A percentile compares a stretch with the other conserved stretches of the same genome.
Conservation (phyloP, 257 asterid species). For the Jasminum sambac region DNA sequence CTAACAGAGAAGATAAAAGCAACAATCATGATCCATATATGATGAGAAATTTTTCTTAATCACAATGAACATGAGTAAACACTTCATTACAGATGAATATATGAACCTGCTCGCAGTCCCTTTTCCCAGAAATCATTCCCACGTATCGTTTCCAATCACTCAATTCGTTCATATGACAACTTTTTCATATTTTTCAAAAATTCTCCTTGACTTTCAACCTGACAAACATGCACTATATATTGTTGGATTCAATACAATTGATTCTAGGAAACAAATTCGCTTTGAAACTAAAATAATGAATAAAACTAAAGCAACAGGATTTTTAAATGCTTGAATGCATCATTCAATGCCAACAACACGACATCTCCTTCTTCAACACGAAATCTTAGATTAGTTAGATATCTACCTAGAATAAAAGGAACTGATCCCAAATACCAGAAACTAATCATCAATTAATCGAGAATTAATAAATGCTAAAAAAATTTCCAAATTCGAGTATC, state of each 20-base stretch:
- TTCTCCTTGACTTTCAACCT: no score
- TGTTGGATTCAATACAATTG: neutral
- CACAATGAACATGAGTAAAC: neutral
- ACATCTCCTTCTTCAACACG: neutral
- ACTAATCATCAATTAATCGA: neutral
- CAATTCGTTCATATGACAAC: no score
- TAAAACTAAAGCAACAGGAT: neutral
- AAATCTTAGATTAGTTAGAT: neutral
- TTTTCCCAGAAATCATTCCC: no score
- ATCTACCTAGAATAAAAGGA: neutral
- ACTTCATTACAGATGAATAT: neutral
- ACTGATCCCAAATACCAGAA: neutral
- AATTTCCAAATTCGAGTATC: neutral
- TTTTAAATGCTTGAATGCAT: neutral
- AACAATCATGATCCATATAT: neutral
- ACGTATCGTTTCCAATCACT: no score
- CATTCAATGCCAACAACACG: neutral
- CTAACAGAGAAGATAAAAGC: slow-evolving; percentile 21
- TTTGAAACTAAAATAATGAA: neutral
- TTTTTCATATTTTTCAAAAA: no score
- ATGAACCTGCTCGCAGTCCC: no score
- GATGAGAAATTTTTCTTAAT: neutral
- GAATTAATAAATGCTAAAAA: neutral
- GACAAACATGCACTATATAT: neutral
- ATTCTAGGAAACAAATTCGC: neutral